Evolutionary conservation across 1,284 basidiomycete species (phyloP), one percentile per base, ranked within the genome.

Genomic region (Malassezia globosa): DNA sequence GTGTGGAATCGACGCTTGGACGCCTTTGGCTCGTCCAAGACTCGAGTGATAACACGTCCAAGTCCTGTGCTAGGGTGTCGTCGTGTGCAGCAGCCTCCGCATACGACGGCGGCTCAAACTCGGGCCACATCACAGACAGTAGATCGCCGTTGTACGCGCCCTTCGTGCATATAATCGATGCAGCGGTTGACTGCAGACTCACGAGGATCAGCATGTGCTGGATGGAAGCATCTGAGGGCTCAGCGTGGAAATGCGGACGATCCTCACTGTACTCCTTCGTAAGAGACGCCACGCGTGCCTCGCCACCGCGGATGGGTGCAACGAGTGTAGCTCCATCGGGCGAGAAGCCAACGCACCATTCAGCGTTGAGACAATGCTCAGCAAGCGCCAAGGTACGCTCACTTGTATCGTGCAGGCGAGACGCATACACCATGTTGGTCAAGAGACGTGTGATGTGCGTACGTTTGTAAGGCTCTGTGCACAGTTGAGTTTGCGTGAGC

Each of bases 401-500:
- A 51, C 82, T 83, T 25, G 66, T 59, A 7, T 66, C 61, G 24
- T 84, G 80, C 50, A 95, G 83, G 43, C 81, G 77, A 3, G 81
- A 78, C 60, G 88, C 79, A 42, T 81, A 77, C 33, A 84, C 77
- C 21, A 95, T 77, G 0, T 80, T 83, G 58, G 87, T 81, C n/a
- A 97, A 78, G 5, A 85, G 78, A 36, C 81, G 79, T 10, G 86
- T 81, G 56, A 97, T 85, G 70, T 94, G 85, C 0, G 82, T 77
- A 4, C 89, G 83, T 72, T 99, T 99, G 77, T 97, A 96, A 0
- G 87, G 82, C 54, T 77, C 47, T 76, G 63, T 76, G 26, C 82
- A 82, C 5, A 99, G 78, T 72, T 97, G 94, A 0, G 94, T 97
- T 70, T 87, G 87, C 14, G 85, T 89, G 22, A 97, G 78, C 4